Base-by-base conservation (phyloP, 495 filamentous ascomycete species). In the Viridothelium virens region DNA sequence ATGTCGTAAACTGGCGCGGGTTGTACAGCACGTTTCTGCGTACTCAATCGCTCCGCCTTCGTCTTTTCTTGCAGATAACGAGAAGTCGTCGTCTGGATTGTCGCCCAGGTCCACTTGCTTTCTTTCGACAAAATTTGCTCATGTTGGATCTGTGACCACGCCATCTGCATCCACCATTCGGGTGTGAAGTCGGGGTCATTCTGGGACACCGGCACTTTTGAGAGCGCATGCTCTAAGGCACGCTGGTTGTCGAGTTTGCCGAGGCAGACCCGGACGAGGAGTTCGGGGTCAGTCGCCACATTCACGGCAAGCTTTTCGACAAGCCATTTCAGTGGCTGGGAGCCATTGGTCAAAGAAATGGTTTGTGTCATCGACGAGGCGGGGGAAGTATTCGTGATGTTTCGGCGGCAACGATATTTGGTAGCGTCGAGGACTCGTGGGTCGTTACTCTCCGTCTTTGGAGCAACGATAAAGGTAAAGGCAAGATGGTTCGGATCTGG, bases 111-210 rank as follows among this genome's bases (percentile, higher is more conserved):
- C 53, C 53, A 59, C 5, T 18, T 36, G 53, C 53, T 34, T 5
- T 18, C 53, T 59, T 59, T 59, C 7, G 31, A 34, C 31, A 14
- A 36, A 36, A 59, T 31, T 36, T 59, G 10, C 18, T 59, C 31
- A 2, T 59, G 14, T 59, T 34, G 53, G 2, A 59, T 9, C 48
- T 18, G 48, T 25, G 53, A 59, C 53, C 31, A 33, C 14, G 53
- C 53, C 48, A 53, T 59, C 18, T 59, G 53, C 31, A 59, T 59
- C 31, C 31, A 59, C 14, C 53, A 33, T 9, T 59, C 31, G 53
- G 53, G 25, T 3, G 53, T 59, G 2, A 36, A 36, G 36, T 36
- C 31, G 36, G 53, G 53, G 18, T 36, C 53, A 14, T 9, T 59
- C 18, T 36, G 53, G 6, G 53, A 59, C 14, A 14, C 53, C 7